Evolutionary conservation across 805 yeast species (phyloP), one percentile per base, ranked within the genome.

Genomic region (Dipodascus geniculatus): DNA sequence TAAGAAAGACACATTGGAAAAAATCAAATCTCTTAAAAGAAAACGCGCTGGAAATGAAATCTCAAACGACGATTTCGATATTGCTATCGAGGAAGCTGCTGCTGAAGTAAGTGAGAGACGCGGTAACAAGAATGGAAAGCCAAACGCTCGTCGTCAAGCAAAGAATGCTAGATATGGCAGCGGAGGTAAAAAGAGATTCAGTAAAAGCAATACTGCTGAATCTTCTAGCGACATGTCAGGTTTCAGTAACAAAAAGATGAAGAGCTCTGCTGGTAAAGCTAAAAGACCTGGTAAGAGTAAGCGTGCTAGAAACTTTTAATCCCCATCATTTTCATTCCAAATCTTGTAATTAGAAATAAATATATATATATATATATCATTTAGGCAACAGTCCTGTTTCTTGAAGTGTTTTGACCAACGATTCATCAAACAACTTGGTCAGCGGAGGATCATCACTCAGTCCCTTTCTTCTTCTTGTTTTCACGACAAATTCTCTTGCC

Each of bases 81-180:
- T 91, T 62, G 96, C 96, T 48, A 78, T 91, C 60, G 97, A 90
- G 71, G 97, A 90, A 69, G 89, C 88, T 51, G 78, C 87, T n/a
- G 81, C 81, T 51, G 76, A 77, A 20, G 72, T 71, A 51, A 80
- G 78, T 57, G 78, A 77, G 54, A 64, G 57, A 48, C 55, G 62
- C 47, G 63, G 67, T 22, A 60, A 61, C 50, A 14, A 70, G 73
- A 71, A 53, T 67, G 68, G 67, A 17, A 78, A 77, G 66, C 81
- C 83, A 53, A 83, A 81, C 63, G 69, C 77, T 20, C 83, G 83
- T 70, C 77, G 95, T 67, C 60, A 72, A 61, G 87, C 85, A 51
- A 87, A 86, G 72, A 76, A 87, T 60, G 62, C 82, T 50, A 85
- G 83, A 68, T 87, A 79, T 61, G 95, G 96, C 51, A 70, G 64